Base-by-base conservation (phyloP, 2,329 filamentous ascomycete genomes). In the Zalaria obscura region DNA sequence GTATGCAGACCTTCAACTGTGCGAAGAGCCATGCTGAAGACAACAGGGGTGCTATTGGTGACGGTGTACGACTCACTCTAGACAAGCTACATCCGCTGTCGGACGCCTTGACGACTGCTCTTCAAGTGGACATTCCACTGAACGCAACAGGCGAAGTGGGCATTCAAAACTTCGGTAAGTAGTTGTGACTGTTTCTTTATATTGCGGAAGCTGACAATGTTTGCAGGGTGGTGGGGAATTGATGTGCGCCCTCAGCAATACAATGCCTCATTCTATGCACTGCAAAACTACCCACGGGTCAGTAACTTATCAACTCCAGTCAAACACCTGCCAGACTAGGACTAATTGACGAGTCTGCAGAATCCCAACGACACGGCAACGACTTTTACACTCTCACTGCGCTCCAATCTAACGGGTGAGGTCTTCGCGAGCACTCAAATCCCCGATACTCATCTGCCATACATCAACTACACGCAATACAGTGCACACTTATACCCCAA, bases 231-330 rank as follows among this genome's bases (percentile, higher is more conserved):
- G 54, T 72, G 67, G 66, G 69, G 69, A 3, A 70, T 73, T 37
- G 64, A 68, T 41, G 66, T 72, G 11, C 60, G 54, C 5, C 55
- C 58, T 25, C 65, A 70, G 45, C 62, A 61, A 34, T 73, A 72
- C 51, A 65, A 62, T 11, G 65, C 64, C n/a, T 68, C 65, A 1
- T 72, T 73, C 52, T 72, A 65, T 49, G 65, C 67, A 5, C 57
- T 61, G 41, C 59, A 60, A 4, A 53, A 55, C 37, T 52, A 50
- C 29, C 46, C 54, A 2, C 50, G 56, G 18, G 18, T 18, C 18
- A 18, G 18, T 18, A 18, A 18, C 18, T 18, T 18, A 18, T 18
- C 18, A 18, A 18, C 18, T 18, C 18, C 18, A 18, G 18, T 18
- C 18, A 18, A 18, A 18, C 18, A 18, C 18, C 18, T 18, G 18